Conservation (phyloP, 2,329 filamentous ascomycete species). For the Colletotrichum neosansevieriae region DNA sequence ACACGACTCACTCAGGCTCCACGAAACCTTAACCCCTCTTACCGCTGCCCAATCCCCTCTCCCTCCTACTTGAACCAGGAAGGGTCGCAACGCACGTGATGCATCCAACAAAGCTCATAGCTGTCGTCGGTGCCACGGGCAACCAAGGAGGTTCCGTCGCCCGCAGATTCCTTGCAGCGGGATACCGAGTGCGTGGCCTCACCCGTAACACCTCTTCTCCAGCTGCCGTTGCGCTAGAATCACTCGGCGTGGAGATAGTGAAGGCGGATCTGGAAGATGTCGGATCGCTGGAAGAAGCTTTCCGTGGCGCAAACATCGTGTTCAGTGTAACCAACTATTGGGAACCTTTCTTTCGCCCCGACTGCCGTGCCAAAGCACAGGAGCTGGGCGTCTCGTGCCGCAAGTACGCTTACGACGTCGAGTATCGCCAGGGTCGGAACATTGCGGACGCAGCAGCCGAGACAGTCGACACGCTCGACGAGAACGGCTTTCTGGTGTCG, state of each 20-base stretch:
- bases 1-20: slow-evolving; percentile 5
- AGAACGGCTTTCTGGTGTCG: slow-evolving; percentile 63
- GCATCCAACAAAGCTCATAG: slow-evolving; percentile 52
- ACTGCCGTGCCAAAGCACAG: slow-evolving; percentile 54
- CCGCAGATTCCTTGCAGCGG: slow-evolving; percentile 56
- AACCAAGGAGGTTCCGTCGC: slow-evolving; percentile 67
- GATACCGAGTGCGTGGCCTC: slow-evolving; percentile 60
- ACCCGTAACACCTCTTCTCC: slow-evolving; percentile 59
- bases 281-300: slow-evolving; percentile 53
- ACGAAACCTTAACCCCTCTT: background rate
- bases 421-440: slow-evolving; percentile 65
- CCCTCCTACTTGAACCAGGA: background rate
- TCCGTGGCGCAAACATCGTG: slow-evolving; percentile 61
- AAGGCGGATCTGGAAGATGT: slow-evolving; percentile 58
- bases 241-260: slow-evolving; percentile 52
- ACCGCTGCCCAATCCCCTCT: background rate
- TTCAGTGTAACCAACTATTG: slow-evolving; percentile 70
- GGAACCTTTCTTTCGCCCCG: slow-evolving; percentile 61
- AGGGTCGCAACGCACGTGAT: slow-evolving; percentile 9
- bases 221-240: slow-evolving; percentile 54
- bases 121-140: slow-evolving; percentile 62
- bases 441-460: slow-evolving; percentile 65
- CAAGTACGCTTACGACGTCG: slow-evolving; percentile 60
- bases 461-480: slow-evolving; percentile 54
- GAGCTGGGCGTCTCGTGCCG: slow-evolving; percentile 56